Base-by-base conservation (phyloP, 2,329 filamentous ascomycete species). In the Aspergillus eucalypticola region DNA sequence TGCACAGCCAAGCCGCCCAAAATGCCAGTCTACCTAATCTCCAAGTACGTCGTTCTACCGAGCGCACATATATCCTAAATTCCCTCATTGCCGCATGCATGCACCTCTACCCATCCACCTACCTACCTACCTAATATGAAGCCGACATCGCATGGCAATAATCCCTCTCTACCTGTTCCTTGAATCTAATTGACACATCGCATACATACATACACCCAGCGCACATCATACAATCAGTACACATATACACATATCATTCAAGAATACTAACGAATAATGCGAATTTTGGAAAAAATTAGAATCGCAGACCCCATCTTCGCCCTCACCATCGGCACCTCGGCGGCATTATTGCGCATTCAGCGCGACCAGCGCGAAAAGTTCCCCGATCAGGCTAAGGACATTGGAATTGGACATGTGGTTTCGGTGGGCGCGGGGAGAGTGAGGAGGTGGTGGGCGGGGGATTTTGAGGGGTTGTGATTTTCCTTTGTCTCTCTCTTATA, bases 271-370 rank as follows among this genome's bases (percentile, higher is more conserved):
- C n/a, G 15, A 5, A 17, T 17, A n/a, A 17, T 27, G 19, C 13
- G 5, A 27, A 50, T 1, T 19, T 21, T 21, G 19, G 19, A 21
- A 10, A 44, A 56, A 25, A 38, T 29, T 49, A 84, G 82, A 69
- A 64, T 81, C 61, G 78, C 75, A 5, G 84, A 86, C 67, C 84
- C 84, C 32, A 57, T 86, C 60, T 86, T 86, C 66, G 83, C 83
- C 23, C 59, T 73, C 19, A 56, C 67, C 23, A 83, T 86, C 67
- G 84, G 84, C 51, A 69, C 81, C 8, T 78, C 80, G 8, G 82
- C 84, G n/a, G 81, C 83, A 11, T 71, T 78, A 21, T 72, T 82
- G 19, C 79, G 83, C n/a, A 83, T 86, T 64, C 81, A 79, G 58
- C 78, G 83, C 11, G 84, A 86, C 64, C 79, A 85, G 69, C 76